Evolutionary conservation across 2,329 filamentous ascomycete species (phyloP).

Genomic region (Trichoderma afroharzianum): DNA sequence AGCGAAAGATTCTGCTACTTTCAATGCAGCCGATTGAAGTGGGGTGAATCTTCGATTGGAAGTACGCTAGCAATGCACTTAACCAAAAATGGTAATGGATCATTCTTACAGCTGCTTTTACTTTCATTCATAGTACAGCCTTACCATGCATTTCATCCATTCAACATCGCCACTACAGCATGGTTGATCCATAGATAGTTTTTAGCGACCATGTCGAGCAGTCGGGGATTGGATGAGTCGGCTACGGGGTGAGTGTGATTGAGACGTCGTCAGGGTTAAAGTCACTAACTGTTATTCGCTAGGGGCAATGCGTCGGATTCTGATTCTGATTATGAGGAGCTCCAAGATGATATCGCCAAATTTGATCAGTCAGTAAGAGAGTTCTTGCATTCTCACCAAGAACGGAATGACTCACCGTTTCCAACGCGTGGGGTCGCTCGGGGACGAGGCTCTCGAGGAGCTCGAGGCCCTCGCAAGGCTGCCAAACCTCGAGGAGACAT

Average conservation of each 20-base stretch:
- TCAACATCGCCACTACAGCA: neutral
- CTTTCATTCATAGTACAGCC: neutral
- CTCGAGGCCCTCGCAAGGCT: slow-evolving; percentile 53
- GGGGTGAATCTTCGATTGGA: neutral
- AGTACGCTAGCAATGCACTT: neutral
- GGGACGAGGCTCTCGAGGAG: slow-evolving; percentile 35
- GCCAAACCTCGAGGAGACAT: slow-evolving; percentile 69
- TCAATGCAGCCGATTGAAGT: neutral
- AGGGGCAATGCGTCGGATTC: slow-evolving; percentile 37
- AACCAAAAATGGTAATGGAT: neutral
- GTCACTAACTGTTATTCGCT: neutral
- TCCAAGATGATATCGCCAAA: slow-evolving; percentile 42
- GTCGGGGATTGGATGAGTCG: neutral
- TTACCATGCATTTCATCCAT: neutral
- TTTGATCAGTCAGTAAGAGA: slow-evolving; percentile 41
- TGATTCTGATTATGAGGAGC: slow-evolving; percentile 44
- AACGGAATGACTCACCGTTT: slow-evolving; percentile 22
- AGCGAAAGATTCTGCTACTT: slow-evolving; percentile 4
- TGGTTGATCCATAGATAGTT: neutral
- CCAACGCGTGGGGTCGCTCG: slow-evolving; percentile 23
- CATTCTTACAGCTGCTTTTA: neutral
- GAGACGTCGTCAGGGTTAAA: neutral
- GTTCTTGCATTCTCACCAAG: slow-evolving; percentile 39
- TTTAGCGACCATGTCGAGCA: neutral
- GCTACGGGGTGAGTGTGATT: neutral